Base-by-base conservation (phyloP, 2,329 filamentous ascomycete genomes). In the Aspergillus neoniger region DNA sequence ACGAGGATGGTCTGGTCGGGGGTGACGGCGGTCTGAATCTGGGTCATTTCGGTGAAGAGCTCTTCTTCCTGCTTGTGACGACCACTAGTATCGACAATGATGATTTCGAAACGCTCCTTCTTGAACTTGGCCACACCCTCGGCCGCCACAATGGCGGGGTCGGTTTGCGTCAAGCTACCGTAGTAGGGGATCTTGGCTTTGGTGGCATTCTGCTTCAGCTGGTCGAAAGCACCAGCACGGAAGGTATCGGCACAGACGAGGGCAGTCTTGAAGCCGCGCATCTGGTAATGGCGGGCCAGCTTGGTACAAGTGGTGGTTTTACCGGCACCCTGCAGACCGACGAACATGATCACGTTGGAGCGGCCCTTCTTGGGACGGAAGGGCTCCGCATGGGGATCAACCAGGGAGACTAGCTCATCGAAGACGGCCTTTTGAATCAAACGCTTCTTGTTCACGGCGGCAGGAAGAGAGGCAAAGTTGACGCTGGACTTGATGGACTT, bases 101-200 rank as follows among this genome's bases (percentile, higher is more conserved):
- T 99, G 67, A 99, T 89, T 78, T 99, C 95, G 74, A 99, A 99
- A 51, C 88, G 86, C 81, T 99, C 95, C 82, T 97, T 98, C 82
- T 96, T 97, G 83, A 99, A 99, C 79, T 98, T 96, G 50, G 96
- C 92, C 32, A 99, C 95, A 79, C 95, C 95, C 68, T 97, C 93
- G n/a, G 88, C 86, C 0, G 95, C 94, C 17, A 99, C 95, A 5
- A 92, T 88, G 0, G 94, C 92, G 0, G 95, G 95, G 73, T 99
- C 95, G 7, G 93, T 97, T 80, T 99, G 92, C 2, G 94, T 99
- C 65, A 99, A 83, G 59, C 91, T 96, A 70, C 95, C 95, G 76
- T 96, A 99, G 84, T 99, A 99, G 9, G 95, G 95, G 55, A 99
- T 98, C 81, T 98, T 98, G 54, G 95, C 95, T 78, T 98, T 99